Base-by-base conservation (phyloP, 1,284 basidiomycete species). In the Sporisorium graminicola region DNA sequence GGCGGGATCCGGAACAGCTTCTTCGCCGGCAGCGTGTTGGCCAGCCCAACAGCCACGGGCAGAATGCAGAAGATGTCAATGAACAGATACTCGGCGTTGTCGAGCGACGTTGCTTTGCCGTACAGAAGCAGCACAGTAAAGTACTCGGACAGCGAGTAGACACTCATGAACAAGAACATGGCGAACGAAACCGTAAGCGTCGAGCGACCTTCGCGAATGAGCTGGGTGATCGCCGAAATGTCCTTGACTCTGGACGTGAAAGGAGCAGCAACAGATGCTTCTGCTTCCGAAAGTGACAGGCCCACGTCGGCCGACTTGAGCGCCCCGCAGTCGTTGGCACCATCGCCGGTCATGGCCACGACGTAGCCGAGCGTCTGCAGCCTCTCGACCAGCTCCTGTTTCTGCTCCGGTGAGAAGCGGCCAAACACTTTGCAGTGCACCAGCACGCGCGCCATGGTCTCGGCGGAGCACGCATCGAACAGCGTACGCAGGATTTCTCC, bases 1-100 rank as follows among this genome's bases (percentile, higher is more conserved):
- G 77, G 74, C n/a, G 50, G 35, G 8, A 56, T 12, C 20, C 31
- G 40, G 33, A 26, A 56, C 29, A 81, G 63, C 43, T 47, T 66
- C 20, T 53, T 54, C 1, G 79, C 71, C 3, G 79, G 77, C 2
- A 14, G 31, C 8, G 61, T 53, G 46, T 66, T 63, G n/a, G 77
- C 74, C 50, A 79, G 50, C 7, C 75, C 79, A 22, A 81, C 53
- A 1, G 75, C 74, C 12, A 81, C 55, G 20, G 72, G 65, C 6
- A 81, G 42, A 1, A 81, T 66, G 42, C 57, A 52, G 53, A 78
- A 75, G 37, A 81, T 42, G 52, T 80, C 79, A 58, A 79, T 75
- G 49, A 69, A 80, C 12, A 79, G 66, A 35, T 79, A 78, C 66
- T 80, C 76, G 26, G 71, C 77, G 40, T 81, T 79, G 53, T 74